These are phyloP conservation scores for Rhizophora apiculata DNA, from an alignment of 345 rosid genomes.

Conservation along the genomic window DNA sequence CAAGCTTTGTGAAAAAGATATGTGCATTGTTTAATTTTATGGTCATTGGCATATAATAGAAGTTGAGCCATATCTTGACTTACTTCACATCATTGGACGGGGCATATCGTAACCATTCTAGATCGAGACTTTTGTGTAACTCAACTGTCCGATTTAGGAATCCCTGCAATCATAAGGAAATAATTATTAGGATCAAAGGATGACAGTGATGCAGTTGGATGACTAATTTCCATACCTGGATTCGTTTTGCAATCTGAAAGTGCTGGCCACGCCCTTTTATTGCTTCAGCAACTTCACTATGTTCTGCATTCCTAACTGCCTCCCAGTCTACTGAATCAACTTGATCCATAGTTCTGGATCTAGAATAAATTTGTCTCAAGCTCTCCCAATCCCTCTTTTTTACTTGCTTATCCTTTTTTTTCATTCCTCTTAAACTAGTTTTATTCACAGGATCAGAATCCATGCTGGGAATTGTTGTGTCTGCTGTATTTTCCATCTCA, in stretches of 20 bases:
- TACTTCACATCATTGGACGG: slow-evolving; percentile 79
- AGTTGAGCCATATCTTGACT: slow-evolving; percentile 7
- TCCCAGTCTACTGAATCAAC: slow-evolving; percentile 85
- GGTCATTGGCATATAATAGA: no score
- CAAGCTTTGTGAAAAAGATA: no score
- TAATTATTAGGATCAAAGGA: no score
- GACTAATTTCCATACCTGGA: slow-evolving; percentile 45
- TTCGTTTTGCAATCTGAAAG: slow-evolving; percentile 80
- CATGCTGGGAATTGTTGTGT: slow-evolving; percentile 5
- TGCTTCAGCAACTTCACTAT: slow-evolving; percentile 50
- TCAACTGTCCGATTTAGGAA: slow-evolving; percentile 63
- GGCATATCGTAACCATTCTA: slow-evolving; percentile 87
- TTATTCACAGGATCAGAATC: slow-evolving; percentile 1
- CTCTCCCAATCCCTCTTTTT: slow-evolving; percentile 73
- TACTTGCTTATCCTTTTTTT: slow-evolving; percentile 30
- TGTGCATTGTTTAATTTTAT: no score
- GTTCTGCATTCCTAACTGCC: slow-evolving; percentile 60
- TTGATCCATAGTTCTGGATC: slow-evolving; percentile 37
- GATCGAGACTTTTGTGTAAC: slow-evolving; percentile 74
- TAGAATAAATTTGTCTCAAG: slow-evolving; percentile 43
- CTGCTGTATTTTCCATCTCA: no score
- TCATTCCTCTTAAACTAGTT: no score
- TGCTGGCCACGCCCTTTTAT: slow-evolving; percentile 91
- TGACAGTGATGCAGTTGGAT: no score
- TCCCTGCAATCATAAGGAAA: slow-evolving; percentile 51